phyloP scores from a whole-genome alignment of 2,329 filamentous ascomycete species.

The Salinomyces thailandicus region DNA sequence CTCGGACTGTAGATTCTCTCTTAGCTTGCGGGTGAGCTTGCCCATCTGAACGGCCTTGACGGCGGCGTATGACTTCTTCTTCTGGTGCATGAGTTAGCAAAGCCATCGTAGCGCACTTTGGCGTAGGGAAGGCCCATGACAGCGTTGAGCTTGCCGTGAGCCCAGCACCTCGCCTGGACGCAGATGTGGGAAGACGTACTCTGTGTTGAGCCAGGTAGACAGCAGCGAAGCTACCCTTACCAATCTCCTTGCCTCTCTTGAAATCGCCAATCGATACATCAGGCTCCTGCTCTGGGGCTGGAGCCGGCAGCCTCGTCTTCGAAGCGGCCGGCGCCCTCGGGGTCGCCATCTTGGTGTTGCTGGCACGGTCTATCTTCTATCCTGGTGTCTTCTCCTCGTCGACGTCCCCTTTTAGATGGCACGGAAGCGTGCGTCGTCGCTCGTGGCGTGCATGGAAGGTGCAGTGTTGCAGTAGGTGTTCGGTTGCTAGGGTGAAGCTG shows the following conservation, averaged over 20 bases:
- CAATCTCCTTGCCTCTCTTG: conserved; percentile 76
- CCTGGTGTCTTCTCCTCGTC: not conserved
- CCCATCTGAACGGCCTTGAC: conserved; percentile 92
- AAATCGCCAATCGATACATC: conserved; percentile 59
- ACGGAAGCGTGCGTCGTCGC: not conserved
- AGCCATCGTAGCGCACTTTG: not conserved
- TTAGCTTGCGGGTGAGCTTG: conserved; percentile 89
- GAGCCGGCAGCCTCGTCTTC: conserved; percentile 26
- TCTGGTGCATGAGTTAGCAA: conserved; percentile 39
- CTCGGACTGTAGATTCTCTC: conserved; percentile 89
- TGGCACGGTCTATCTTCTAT: conserved; percentile 1
- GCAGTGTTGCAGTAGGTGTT: not conserved
- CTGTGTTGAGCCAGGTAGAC: conserved; percentile 52
- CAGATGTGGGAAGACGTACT: conserved; percentile 15
- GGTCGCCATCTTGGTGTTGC: conserved; percentile 20
- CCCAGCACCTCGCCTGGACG: too few species aligned
- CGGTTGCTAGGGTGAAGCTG: conserved; percentile 1
- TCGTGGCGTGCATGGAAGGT: conserved; percentile 5
- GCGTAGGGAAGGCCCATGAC: not conserved
- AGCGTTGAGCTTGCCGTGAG: not conserved
- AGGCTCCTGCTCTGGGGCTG: conserved; percentile 24
- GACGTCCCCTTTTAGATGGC: conserved; percentile 5
- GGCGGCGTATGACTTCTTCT: conserved; percentile 71
- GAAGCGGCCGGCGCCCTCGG: conserved; percentile 16
- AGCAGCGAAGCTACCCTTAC: conserved; percentile 93